phyloP scores from a whole-genome alignment of 2,329 filamentous ascomycete genomes.

The Daldinia sp. region DNA sequence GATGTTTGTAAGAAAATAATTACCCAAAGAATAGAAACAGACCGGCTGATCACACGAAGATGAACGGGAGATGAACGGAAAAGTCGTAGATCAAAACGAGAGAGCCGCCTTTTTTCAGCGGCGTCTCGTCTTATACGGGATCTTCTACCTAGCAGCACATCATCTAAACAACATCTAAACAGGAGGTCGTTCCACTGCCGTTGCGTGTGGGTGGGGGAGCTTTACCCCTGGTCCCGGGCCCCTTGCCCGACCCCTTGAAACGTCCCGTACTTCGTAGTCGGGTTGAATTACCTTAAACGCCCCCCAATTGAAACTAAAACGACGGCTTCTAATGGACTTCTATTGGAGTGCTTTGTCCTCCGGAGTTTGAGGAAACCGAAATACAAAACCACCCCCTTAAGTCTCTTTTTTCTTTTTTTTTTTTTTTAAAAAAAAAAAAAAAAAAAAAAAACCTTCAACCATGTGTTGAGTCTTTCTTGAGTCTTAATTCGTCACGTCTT shows the following conservation, averaged over 20 bases:
- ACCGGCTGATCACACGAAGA: slow-evolving; percentile 40
- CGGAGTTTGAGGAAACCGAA: slow-evolving; percentile 7
- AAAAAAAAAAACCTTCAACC: neutral
- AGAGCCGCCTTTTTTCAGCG: slow-evolving; percentile 12
- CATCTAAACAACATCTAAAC: slow-evolving; percentile 11
- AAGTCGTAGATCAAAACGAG: slow-evolving; percentile 23
- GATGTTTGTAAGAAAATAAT: slow-evolving; percentile 25
- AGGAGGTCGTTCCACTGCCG: slow-evolving; percentile 27
- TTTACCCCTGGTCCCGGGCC: neutral
- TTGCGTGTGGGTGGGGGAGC: slow-evolving; percentile 27
- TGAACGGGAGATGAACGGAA: slow-evolving; percentile 21
- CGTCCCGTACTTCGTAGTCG: slow-evolving; percentile 15
- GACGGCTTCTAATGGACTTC: slow-evolving; percentile 6
- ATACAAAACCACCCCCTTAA: slow-evolving; percentile 6
- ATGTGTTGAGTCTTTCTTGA: slow-evolving; percentile 3
- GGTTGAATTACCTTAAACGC: slow-evolving; percentile 29
- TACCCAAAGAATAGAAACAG: slow-evolving; percentile 43
- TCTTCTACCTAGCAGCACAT: slow-evolving; percentile 23
- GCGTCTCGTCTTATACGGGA: slow-evolving; percentile 16
- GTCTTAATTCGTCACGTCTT: neutral
- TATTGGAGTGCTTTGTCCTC: slow-evolving; percentile 2
- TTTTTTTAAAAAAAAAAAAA: too few relatives aligned
- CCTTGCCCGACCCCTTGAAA: slow-evolving; percentile 32
- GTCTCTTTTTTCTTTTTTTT: too few relatives aligned
- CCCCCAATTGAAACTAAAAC: slow-evolving; percentile 40